phyloP scores from a whole-genome alignment of 2,329 filamentous ascomycete species.

The Zasmidium angulare region DNA sequence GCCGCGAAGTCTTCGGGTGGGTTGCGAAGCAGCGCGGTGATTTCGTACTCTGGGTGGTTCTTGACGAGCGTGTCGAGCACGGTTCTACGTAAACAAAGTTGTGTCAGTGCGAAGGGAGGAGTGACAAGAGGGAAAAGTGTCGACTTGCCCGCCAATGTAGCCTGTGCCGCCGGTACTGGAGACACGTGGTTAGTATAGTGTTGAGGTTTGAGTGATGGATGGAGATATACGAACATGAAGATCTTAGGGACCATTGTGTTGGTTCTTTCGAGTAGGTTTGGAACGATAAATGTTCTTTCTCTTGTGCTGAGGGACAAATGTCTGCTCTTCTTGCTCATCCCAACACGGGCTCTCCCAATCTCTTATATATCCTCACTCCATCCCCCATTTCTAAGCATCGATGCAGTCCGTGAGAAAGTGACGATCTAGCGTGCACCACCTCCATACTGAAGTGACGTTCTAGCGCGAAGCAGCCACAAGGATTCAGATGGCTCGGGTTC shows the following conservation, averaged over 20 bases:
- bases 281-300: not conserved
- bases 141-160: constrained; percentile 50
- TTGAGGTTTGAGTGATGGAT: not conserved
- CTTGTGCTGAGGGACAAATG: not conserved
- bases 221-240: constrained; percentile 27
- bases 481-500: no score
- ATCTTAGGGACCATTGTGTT: constrained; percentile 33
- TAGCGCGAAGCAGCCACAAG: not conserved
- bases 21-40: constrained; percentile 46
- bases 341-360: not conserved
- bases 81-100: no score
- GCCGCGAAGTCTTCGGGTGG: constrained; percentile 43
- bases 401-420: not conserved
- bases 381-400: not conserved
- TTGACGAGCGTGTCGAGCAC: constrained; percentile 47
- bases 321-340: not conserved
- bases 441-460: constrained; percentile 4
- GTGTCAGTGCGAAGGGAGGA: no score
- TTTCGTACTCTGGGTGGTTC: constrained; percentile 49
- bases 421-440: not conserved
- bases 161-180: constrained; percentile 52
- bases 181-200: not conserved
- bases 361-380: not conserved
- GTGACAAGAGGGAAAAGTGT: not conserved
- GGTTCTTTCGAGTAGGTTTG: not conserved